phyloP scores from a whole-genome alignment of 495 filamentous ascomycete species.

The Aspergillus funiculosus region DNA sequence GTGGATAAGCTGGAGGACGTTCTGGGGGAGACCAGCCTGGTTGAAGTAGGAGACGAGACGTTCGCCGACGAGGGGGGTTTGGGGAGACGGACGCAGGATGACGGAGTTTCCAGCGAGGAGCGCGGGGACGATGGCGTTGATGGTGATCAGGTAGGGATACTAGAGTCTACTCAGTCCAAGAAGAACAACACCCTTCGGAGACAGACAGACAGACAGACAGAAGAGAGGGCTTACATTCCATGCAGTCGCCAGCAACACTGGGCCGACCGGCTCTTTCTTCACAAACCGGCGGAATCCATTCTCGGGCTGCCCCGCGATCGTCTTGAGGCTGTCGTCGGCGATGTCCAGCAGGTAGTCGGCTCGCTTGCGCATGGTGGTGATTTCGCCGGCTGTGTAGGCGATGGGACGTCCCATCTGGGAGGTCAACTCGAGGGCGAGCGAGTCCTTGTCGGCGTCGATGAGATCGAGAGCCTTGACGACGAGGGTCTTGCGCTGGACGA shows the following conservation, averaged over 20 bases:
- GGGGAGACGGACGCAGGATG: constrained; percentile 87
- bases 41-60: constrained; percentile 70
- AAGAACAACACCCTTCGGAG: too few relatives aligned
- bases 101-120: constrained; percentile 83
- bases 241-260: constrained; percentile 78
- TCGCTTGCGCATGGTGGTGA: constrained; percentile 75
- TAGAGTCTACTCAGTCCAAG: too few relatives aligned
- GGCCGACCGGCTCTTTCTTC: constrained; percentile 77
- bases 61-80: constrained; percentile 85
- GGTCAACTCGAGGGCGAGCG: constrained; percentile 73
- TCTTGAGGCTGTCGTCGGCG: constrained; percentile 57
- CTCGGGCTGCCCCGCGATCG: constrained; percentile 71
- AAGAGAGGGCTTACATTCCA: constrained; percentile 73
- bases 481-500: constrained; percentile 68
- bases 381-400: constrained; percentile 73
- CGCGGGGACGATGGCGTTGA: constrained; percentile 86
- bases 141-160: constrained; percentile 91
- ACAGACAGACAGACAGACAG: not conserved
- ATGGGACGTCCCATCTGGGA: constrained; percentile 95
- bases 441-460: constrained; percentile 64
- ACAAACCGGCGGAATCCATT: constrained; percentile 84
- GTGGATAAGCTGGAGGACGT: constrained; percentile 86
- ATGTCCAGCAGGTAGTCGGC: constrained; percentile 81
- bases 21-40: constrained; percentile 70
- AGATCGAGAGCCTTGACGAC: constrained; percentile 70